Evolutionary conservation across 768 basidiomycete genomes (phyloP), one percentile per base, ranked within the genome.

Genomic region (Boletus tylopilopsis): DNA sequence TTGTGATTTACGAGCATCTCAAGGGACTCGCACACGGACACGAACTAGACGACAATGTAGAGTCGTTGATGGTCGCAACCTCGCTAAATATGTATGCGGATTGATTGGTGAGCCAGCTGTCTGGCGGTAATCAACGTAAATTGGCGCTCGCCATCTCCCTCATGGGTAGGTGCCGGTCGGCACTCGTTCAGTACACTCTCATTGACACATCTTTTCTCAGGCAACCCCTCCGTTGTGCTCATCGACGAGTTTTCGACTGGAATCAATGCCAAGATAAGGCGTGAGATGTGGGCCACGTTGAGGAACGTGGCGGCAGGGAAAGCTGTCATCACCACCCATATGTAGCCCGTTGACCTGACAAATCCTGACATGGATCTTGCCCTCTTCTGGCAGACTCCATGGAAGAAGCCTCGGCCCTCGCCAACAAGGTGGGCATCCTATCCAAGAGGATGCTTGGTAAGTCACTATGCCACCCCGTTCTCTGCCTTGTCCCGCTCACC

Each of bases 241-340:
- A 89, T 91, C 39, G 89, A 91, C 53, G 87, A 90, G 60, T 90
- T 88, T 63, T 88, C 85, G 6, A 88, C 87, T 4, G 89, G 89
- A 6, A 81, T 90, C 42, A 89, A 90, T 61, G 84, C 87, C 7
- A 87, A 82, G 66, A 89, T 84, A 75, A 90, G 89, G 66, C 73
- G 89, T 29, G 85, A 90, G 25, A 88, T 90, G 83, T 90, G 89
- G 89, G 69, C 71, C 15, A 88, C 85, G 0, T 71, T 90, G 47
- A 73, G 82, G 47, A 77, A 74, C 23, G 82, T 87, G 4, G 77
- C 83, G 0, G 70, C 73, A 3, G 85, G 82, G 15, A 88, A 89
- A 60, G 83, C 84, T 4, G 77, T 87, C 8, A 72, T 87, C 29
- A 81, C 88, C 45, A 87, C 85, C 1, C 85, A 2, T 84, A 84